Evolutionary conservation across 345 rosid species (phyloP).

Genomic region (Eucalyptus dawsonii): DNA sequence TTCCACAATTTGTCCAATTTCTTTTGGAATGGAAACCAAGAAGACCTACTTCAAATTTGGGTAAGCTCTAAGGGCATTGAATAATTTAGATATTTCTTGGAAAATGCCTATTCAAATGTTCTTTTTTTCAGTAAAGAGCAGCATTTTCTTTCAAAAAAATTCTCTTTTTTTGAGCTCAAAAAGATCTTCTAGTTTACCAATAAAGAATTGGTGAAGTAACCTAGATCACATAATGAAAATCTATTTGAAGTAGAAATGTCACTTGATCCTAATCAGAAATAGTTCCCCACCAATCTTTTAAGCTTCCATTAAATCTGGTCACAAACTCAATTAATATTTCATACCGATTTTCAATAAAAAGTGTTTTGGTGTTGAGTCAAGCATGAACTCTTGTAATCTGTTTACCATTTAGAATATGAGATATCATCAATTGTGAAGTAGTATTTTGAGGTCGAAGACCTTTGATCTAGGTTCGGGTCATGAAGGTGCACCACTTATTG

Average conservation of each 20-base stretch:
- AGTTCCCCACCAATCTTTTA: not conserved
- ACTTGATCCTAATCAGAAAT: accelerated
- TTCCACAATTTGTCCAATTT: not conserved
- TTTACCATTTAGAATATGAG: not conserved
- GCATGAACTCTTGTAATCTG: not conserved
- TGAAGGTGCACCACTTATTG: too few species aligned
- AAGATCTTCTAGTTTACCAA: not conserved
- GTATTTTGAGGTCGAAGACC: not conserved
- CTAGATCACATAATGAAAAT: not conserved
- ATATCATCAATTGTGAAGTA: not conserved
- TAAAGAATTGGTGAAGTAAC: not conserved
- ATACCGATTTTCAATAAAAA: accelerated
- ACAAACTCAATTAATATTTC: not conserved
- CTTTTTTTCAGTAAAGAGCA: too few species aligned
- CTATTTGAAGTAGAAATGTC: not conserved
- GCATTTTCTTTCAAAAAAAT: too few species aligned
- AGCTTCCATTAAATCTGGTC: not conserved
- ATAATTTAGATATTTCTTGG: not conserved
- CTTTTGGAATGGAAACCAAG: too few species aligned
- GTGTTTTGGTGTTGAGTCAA: not conserved
- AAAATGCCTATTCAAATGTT: not conserved
- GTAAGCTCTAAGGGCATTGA: not conserved
- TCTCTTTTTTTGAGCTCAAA: not conserved
- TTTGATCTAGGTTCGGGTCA: not conserved
- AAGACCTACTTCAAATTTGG: too few species aligned